These are phyloP conservation scores for Suillus hirtellus DNA, from an alignment of 768 basidiomycete species.

Conservation along the genomic window DNA sequence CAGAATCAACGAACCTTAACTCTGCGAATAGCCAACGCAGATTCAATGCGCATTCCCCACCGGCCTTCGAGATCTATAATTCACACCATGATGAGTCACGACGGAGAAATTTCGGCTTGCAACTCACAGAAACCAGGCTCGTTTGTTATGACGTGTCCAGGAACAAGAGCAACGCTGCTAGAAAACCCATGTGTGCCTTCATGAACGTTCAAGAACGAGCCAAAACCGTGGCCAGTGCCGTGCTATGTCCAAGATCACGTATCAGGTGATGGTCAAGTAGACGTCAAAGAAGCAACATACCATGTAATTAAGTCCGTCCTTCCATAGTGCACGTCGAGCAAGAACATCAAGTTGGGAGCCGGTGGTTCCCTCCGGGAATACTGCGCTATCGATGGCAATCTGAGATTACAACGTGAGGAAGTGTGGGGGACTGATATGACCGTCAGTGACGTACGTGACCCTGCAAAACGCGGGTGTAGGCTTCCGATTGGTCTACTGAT, in stretches of 20 bases:
- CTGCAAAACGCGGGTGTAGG: slow-evolving; percentile 93
- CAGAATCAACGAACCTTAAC: slow-evolving; percentile 39
- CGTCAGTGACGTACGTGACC: slow-evolving; percentile 73
- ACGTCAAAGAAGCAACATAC: slow-evolving; percentile 40
- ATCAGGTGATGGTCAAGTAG: slow-evolving; percentile 4
- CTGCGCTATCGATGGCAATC: slow-evolving; percentile 88
- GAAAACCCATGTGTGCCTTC: slow-evolving; percentile 84
- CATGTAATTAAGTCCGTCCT: slow-evolving; percentile 79
- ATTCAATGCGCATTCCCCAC: slow-evolving; percentile 94
- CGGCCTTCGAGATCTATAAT: slow-evolving; percentile 66
- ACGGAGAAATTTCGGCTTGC: slow-evolving; percentile 10
- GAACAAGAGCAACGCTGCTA: slow-evolving; percentile 63
- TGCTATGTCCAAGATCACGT: slow-evolving; percentile 50
- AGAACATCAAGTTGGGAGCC: slow-evolving; percentile 84
- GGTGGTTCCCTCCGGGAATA: slow-evolving; percentile 90
- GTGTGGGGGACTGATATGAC: slow-evolving; percentile 20
- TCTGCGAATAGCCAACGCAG: slow-evolving; percentile 72
- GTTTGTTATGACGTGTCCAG: slow-evolving; percentile 92
- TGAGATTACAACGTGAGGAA: slow-evolving; percentile 34
- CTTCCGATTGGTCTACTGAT: slow-evolving; percentile 81
- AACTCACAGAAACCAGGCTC: slow-evolving; percentile 90
- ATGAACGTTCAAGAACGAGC: slow-evolving; percentile 83
- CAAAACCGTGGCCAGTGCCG: slow-evolving; percentile 90
- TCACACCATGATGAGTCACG: slow-evolving; percentile 17
- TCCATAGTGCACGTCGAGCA: slow-evolving; percentile 87